phyloP scores from a whole-genome alignment of 345 rosid species.

The Linum trigynum region DNA sequence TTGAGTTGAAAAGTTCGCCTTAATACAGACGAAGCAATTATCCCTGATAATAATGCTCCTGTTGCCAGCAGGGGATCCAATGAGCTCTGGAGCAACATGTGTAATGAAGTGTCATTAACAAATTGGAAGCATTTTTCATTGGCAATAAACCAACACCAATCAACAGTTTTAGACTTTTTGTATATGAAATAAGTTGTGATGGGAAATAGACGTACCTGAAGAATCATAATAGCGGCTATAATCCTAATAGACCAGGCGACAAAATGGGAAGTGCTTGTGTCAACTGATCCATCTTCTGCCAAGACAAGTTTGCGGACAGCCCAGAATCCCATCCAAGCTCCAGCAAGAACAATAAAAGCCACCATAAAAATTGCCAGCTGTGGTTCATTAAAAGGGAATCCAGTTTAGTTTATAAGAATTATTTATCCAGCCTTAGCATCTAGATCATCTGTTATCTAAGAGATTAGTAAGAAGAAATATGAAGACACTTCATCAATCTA shows the following conservation, averaged over 20 bases:
- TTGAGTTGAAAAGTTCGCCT: slow-evolving; percentile 36
- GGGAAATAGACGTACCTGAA: slow-evolving; percentile 49
- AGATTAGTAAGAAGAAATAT: background rate
- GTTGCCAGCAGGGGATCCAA: slow-evolving; percentile 68
- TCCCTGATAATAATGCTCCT: slow-evolving; percentile 47
- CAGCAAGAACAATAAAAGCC: slow-evolving; percentile 60
- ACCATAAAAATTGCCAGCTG: slow-evolving; percentile 69
- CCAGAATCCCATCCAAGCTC: slow-evolving; percentile 98
- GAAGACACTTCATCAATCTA: background rate
- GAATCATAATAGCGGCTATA: slow-evolving; percentile 54
- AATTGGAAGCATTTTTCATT: too few relatives aligned
- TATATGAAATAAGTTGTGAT: background rate
- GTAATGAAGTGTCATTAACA: slow-evolving; percentile 1
- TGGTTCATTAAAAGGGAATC: slow-evolving; percentile 10
- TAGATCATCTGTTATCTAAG: background rate
- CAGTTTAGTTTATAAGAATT: slow-evolving; percentile 4
- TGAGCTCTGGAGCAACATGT: slow-evolving; percentile 49
- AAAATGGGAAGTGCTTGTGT: slow-evolving; percentile 54
- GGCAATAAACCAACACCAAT: too few relatives aligned
- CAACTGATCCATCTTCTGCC: slow-evolving; percentile 78
- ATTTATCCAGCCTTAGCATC: background rate
- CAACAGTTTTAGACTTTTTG: background rate
- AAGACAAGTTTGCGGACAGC: slow-evolving; percentile 73
- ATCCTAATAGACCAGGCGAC: slow-evolving; percentile 78
- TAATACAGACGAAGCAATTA: slow-evolving; percentile 33